Percentiles rank a stretch among this genome's conserved stretches.
These are phyloP conservation scores for Nannochloropsis gaditana DNA, from an alignment of 108 stramenopile genomes.

Conservation along the genomic window DNA sequence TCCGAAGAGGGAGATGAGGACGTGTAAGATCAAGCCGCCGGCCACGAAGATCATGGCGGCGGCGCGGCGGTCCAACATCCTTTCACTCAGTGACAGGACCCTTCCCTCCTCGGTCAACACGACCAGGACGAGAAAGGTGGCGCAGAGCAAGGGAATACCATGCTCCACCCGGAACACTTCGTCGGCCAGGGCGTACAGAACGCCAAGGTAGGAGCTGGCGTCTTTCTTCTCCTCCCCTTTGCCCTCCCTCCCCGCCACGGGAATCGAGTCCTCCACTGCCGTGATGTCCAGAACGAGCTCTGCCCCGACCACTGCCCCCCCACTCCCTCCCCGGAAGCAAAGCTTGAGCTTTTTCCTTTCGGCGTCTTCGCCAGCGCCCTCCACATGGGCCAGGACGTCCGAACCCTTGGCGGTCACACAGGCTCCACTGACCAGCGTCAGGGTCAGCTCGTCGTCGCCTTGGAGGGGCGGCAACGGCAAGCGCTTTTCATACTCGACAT, in stretches of 20 bases:
- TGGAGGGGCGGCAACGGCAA: constrained; percentile 25
- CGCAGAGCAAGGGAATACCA: neutral
- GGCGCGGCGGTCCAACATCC: neutral
- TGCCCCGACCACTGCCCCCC: neutral
- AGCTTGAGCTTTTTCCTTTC: neutral
- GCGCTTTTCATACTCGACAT: constrained; percentile 17
- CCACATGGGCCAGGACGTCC: neutral
- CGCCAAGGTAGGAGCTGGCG: neutral
- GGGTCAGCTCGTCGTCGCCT: constrained; percentile 1
- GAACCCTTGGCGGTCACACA: neutral
- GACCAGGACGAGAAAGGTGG: neutral
- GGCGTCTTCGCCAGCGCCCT: neutral
- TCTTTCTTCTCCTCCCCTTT: neutral
- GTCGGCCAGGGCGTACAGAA: neutral
- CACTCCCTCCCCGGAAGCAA: neutral
- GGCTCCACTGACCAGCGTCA: neutral
- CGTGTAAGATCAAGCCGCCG: neutral
- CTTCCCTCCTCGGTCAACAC: neutral
- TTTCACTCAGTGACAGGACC: neutral
- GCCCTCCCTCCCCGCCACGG: neutral
- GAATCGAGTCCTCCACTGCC: neutral
- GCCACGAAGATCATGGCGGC: neutral
- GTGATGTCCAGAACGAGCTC: neutral
- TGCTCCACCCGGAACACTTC: neutral
- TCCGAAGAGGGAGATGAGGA: neutral